Base-by-base conservation (phyloP, 2,329 filamentous ascomycete species). In the Zalaria obscura region DNA sequence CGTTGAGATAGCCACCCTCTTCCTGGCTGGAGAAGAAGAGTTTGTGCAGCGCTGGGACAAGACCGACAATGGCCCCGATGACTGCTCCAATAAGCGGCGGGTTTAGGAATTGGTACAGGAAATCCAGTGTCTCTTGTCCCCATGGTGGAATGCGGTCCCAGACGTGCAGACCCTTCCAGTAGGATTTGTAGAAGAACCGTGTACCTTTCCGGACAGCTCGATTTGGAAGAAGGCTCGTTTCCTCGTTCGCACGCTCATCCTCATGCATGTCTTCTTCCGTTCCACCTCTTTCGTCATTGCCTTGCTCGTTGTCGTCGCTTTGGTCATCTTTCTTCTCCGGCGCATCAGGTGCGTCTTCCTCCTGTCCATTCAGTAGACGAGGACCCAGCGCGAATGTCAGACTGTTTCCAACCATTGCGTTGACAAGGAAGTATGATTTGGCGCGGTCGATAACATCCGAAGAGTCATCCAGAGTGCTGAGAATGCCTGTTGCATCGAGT, bases 351-450 rank as follows among this genome's bases (percentile, higher is more conserved):
- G 55, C 50, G 38, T 67, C 61, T 40, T 68, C 65, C 5, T 64
- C 58, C 10, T 56, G 53, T 44, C 59, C 57, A 47, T 73, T 70
- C 37, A 81, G 65, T 33, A 81, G 60, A 8, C 68, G 62, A 1
- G 77, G 76, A 0, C 76, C 78, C 3, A 81, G 60, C 0, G 73
- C 73, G 53, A 81, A 82, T 0, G 76, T 80, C 44, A 81, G 57
- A 40, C 70, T 74, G 50, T 76, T 79, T 35, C 68, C 70, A 6
- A 81, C 64, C 41, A 78, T 79, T 3, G 76, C 70, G 47, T 76
- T 80, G 44, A 82, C 70, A 3, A 82, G 59, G 51, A 82, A 80
- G 55, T 79, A 82, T 9, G 72, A 73, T 52, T 79, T 75, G 5
- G 76, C 76, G 6, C 77, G 64, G 40, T 72, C 67, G 8, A 80